A percentile compares a stretch with the other conserved stretches of the same genome.
phyloP scores from a whole-genome alignment of 2,329 filamentous ascomycete species.

The Colletotrichum paranaense region DNA sequence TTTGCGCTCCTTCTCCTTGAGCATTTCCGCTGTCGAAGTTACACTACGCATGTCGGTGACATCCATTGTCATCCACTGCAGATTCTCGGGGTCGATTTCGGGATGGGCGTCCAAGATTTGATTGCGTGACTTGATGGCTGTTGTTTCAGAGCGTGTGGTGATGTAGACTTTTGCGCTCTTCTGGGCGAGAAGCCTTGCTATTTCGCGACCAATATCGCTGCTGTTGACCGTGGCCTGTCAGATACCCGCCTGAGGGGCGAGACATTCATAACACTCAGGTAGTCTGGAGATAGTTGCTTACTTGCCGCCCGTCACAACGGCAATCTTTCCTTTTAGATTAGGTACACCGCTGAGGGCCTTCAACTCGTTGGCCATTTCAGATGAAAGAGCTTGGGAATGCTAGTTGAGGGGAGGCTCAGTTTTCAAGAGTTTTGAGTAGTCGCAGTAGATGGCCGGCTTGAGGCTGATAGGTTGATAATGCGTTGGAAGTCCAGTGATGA shows the following conservation, averaged over 20 bases:
- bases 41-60: conserved; percentile 37
- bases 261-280: no score
- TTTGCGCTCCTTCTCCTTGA: conserved; percentile 36
- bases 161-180: conserved; percentile 42
- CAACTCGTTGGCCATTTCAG: neutral
- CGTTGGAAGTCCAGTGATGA: no score
- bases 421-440: neutral
- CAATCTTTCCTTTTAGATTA: conserved; percentile 38
- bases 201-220: conserved; percentile 40
- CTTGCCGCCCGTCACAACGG: conserved; percentile 41
- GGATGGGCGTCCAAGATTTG: neutral
- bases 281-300: conserved; percentile 13
- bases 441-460: no score
- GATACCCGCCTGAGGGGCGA: neutral
- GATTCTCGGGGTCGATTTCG: conserved; percentile 15
- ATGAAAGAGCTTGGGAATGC: no score
- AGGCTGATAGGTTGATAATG: no score
- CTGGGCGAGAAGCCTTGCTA: conserved; percentile 38
- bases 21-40: conserved; percentile 21
- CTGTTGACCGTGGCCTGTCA: conserved; percentile 8
- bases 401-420: neutral
- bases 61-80: conserved; percentile 40
- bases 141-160: conserved; percentile 38
- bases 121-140: conserved; percentile 24
- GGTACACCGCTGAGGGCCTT: conserved; percentile 28